Conservation (phyloP, 2,329 filamentous ascomycete species). For the Lecanosticta acicola region DNA sequence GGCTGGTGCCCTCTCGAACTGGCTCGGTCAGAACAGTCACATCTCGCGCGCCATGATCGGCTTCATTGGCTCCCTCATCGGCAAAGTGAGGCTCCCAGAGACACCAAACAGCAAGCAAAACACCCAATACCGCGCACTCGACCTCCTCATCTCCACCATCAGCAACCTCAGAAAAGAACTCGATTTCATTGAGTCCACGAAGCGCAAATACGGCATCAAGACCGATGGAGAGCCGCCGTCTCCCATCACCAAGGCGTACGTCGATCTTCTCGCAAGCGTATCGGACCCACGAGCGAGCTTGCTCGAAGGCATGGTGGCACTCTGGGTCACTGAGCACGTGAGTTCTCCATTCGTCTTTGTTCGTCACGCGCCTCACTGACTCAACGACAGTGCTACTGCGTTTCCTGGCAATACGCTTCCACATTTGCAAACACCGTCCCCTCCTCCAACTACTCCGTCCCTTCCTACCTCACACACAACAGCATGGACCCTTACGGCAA, state of each 20-base stretch:
- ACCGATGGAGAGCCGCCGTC: conserved; percentile 43
- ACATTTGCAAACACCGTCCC: conserved; percentile 35
- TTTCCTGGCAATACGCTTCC: conserved; percentile 45
- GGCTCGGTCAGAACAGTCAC: conserved; percentile 67
- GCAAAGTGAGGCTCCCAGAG: conserved; percentile 54
- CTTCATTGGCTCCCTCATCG: conserved; percentile 60
- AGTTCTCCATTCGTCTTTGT: conserved; percentile 14
- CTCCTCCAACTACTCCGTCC: conserved; percentile 28
- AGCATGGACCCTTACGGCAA: conserved; percentile 12
- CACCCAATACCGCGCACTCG: conserved; percentile 53
- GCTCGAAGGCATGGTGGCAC: conserved; percentile 64
- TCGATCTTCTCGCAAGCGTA: conserved; percentile 56
- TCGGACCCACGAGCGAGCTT: conserved; percentile 48
- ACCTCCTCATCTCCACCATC: conserved; percentile 59
- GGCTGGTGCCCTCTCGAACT: conserved; percentile 53
- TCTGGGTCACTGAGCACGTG: conserved; percentile 69
- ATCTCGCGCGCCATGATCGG: conserved; percentile 66
- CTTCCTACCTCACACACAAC: conserved; percentile 27
- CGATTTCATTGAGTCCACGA: conserved; percentile 61
- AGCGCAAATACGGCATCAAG: conserved; percentile 53
- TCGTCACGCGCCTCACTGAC: conserved; percentile 9
- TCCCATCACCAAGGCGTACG: conserved; percentile 49
- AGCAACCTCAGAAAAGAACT: conserved; percentile 63
- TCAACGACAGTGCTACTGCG: conserved; percentile 39
- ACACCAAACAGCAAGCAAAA: conserved; percentile 40